Evolutionary conservation across 805 yeast genomes (phyloP).

Genomic region (Spathaspora girioi): DNA sequence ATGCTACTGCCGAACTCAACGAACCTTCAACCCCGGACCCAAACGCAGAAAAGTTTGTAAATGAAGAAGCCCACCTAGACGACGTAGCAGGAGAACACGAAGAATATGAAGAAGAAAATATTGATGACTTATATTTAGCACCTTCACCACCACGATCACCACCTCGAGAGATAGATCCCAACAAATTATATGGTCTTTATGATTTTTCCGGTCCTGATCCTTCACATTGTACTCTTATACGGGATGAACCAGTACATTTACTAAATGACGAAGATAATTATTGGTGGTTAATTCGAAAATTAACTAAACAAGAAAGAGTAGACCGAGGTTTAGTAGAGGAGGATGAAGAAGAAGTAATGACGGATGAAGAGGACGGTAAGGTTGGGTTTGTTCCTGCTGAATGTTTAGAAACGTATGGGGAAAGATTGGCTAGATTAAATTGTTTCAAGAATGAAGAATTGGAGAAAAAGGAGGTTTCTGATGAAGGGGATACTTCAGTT

Average conservation of each 20-base stretch:
- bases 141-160: slow-evolving; percentile 77
- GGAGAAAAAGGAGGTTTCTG: slow-evolving; percentile 25
- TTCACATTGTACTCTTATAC: slow-evolving; percentile 75
- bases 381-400: slow-evolving; percentile 98
- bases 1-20: not conserved
- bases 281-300: slow-evolving; percentile 86
- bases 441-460: slow-evolving; percentile 86
- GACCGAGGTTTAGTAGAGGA: slow-evolving; percentile 13
- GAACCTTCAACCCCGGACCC: not conserved
- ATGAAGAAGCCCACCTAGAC: slow-evolving; percentile 10
- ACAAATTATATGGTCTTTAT: slow-evolving; percentile 77
- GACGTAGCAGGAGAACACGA: slow-evolving; percentile 8
- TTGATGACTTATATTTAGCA: slow-evolving; percentile 39
- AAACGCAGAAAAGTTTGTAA: not conserved
- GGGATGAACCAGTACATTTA: slow-evolving; percentile 79
- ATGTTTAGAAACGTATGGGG: slow-evolving; percentile 85
- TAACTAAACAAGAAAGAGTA: slow-evolving; percentile 34
- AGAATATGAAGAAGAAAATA: slow-evolving; percentile 23
- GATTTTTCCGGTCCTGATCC: slow-evolving; percentile 91
- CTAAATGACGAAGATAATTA: slow-evolving; percentile 88
- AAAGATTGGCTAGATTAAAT: slow-evolving; percentile 85
- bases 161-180: slow-evolving; percentile 79
- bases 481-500: not conserved
- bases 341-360: slow-evolving; percentile 13
- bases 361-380: slow-evolving; percentile 52